phyloP scores from a whole-genome alignment of 805 yeast genomes.

The Cephaloascus albidus region DNA sequence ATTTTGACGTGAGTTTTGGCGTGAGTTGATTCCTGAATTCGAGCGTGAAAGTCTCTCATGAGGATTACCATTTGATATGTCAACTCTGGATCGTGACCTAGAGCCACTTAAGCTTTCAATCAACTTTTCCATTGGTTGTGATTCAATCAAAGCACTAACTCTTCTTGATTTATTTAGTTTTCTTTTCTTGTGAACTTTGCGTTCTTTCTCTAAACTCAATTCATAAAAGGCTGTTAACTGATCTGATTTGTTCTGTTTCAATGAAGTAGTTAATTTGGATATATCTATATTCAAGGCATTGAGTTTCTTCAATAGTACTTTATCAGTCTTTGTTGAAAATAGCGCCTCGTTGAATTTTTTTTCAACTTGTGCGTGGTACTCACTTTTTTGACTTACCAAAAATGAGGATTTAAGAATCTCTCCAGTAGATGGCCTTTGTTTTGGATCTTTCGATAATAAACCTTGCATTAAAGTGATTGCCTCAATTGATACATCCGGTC shows the following conservation, averaged over 20 bases:
- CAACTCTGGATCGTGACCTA: constrained; percentile 13
- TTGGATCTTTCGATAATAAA: constrained; percentile 61
- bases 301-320: constrained; percentile 47
- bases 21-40: neutral
- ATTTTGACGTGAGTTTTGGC: neutral
- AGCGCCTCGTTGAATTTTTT: constrained; percentile 26
- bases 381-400: constrained; percentile 33
- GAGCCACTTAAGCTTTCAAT: constrained; percentile 16
- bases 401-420: constrained; percentile 45
- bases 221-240: constrained; percentile 71
- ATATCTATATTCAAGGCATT: constrained; percentile 56
- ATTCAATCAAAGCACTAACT: constrained; percentile 7
- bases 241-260: constrained; percentile 54
- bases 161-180: constrained; percentile 15
- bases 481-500: constrained; percentile 35
- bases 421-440: constrained; percentile 40
- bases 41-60: neutral
- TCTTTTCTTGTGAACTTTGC: constrained; percentile 18
- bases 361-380: constrained; percentile 23
- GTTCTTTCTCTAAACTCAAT: constrained; percentile 46
- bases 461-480: constrained; percentile 39
- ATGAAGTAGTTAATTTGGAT: constrained; percentile 47
- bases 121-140: constrained; percentile 28
- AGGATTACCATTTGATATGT: neutral
- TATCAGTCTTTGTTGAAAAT: constrained; percentile 55